Evolutionary conservation across 2,329 filamentous ascomycete genomes (phyloP).

Genomic region (Pyrenophora teres): DNA sequence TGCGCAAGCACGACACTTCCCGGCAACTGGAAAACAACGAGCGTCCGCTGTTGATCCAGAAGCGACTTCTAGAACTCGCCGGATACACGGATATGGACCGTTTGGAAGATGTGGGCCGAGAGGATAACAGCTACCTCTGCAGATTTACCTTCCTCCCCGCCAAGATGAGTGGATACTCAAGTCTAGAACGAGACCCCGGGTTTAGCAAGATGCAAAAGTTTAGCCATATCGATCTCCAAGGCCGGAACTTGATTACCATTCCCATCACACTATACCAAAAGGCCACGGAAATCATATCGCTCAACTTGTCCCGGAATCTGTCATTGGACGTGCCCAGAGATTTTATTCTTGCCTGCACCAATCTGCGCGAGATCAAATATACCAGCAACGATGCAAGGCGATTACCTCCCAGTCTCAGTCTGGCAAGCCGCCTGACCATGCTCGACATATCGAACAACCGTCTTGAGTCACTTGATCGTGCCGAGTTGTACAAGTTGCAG

Average conservation of each 20-base stretch:
- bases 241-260: conserved; percentile 89
- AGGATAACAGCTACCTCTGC: conserved; percentile 96
- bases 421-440: conserved; percentile 81
- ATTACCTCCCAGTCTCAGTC: conserved; percentile 79
- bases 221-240: conserved; percentile 89
- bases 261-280: conserved; percentile 93
- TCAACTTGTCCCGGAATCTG: conserved; percentile 91
- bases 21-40: conserved; percentile 79
- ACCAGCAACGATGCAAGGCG: conserved; percentile 90
- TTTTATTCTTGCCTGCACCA: conserved; percentile 91
- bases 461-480: conserved; percentile 83
- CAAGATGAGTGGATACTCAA: conserved; percentile 78
- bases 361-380: conserved; percentile 92
- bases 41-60: conserved; percentile 87
- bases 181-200: conserved; percentile 75
- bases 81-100: conserved; percentile 86
- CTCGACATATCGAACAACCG: conserved; percentile 95
- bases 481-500: conserved; percentile 74
- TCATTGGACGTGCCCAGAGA: conserved; percentile 92
- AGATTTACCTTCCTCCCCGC: conserved; percentile 93
- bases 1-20: conserved; percentile 89
- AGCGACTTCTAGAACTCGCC: conserved; percentile 84
- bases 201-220: conserved; percentile 85
- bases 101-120: conserved; percentile 89
- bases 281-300: conserved; percentile 87